Evolutionary conservation across 805 yeast species (phyloP).

Genomic region (Ogataea angusta): DNA sequence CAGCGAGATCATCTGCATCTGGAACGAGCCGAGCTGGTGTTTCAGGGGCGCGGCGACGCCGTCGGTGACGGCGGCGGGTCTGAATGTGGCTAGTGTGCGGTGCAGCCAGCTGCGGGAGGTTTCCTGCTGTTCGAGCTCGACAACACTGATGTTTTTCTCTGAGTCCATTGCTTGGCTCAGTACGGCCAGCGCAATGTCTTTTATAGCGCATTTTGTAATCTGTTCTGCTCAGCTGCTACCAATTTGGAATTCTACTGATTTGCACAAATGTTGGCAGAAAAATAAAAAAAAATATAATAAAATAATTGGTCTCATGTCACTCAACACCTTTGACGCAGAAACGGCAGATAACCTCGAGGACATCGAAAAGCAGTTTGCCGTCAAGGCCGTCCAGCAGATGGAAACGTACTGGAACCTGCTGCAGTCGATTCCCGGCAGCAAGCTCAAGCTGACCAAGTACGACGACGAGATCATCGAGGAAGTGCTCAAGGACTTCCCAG

Average conservation of each 20-base stretch:
- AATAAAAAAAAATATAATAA: neutral
- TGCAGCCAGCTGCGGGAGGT: conserved; percentile 12
- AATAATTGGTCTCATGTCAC: neutral
- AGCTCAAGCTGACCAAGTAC: conserved; percentile 64
- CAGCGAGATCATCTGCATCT: conserved; percentile 63
- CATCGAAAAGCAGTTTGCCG: conserved; percentile 96
- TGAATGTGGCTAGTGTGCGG: conserved; percentile 25
- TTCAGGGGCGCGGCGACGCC: conserved; percentile 10
- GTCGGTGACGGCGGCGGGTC: conserved; percentile 27
- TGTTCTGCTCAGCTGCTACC: conserved; percentile 3
- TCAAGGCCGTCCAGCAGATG: conserved; percentile 93
- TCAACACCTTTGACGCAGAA: conserved; percentile 55
- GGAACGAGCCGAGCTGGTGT: conserved; percentile 34
- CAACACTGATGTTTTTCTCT: neutral
- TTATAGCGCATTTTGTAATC: neutral
- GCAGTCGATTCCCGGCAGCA: conserved; percentile 72
- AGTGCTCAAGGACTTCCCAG: conserved; percentile 79
- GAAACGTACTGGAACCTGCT: conserved; percentile 89
- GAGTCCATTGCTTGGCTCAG: neutral
- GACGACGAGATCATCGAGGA: conserved; percentile 68
- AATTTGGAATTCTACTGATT: conserved; percentile 3
- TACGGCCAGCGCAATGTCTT: neutral
- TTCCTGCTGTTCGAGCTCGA: neutral
- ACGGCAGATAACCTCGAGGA: conserved; percentile 92
- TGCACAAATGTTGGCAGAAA: conserved; percentile 8